These are phyloP conservation scores for Glaciozyma antarctica DNA, from an alignment of 768 basidiomycete species.

Conservation along the genomic window DNA sequence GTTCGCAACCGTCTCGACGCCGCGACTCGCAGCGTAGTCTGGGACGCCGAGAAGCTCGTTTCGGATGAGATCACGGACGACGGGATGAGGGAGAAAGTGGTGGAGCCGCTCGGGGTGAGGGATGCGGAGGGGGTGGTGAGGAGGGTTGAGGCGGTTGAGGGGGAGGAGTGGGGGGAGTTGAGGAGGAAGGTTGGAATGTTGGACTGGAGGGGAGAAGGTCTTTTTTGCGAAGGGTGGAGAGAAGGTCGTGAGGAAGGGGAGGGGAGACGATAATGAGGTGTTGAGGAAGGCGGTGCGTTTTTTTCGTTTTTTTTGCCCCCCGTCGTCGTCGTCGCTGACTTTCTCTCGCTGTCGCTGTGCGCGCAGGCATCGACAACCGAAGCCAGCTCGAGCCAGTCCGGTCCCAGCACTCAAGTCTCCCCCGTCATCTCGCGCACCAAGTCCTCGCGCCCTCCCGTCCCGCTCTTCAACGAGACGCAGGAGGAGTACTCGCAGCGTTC, in stretches of 20 bases:
- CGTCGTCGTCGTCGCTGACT: background rate
- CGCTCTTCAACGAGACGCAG: constrained; percentile 10
- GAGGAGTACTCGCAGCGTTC: constrained; percentile 4
- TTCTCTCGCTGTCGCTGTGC: too few species aligned
- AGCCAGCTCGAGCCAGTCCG: background rate
- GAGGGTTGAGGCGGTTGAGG: constrained; percentile 31
- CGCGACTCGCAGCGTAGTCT: constrained; percentile 40
- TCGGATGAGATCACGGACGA: constrained; percentile 46
- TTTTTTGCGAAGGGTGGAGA: background rate
- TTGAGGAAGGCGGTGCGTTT: background rate
- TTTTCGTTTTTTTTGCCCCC: background rate
- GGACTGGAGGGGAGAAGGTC: background rate
- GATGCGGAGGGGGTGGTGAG: constrained; percentile 55
- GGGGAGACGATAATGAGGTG: background rate
- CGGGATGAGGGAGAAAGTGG: constrained; percentile 56
- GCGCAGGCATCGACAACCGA: background rate
- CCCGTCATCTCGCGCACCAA: constrained; percentile 22
- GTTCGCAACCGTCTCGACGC: constrained; percentile 49
- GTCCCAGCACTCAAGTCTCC: constrained; percentile 17
- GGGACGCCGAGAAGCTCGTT: constrained; percentile 40
- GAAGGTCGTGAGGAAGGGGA: background rate
- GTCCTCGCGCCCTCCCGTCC: constrained; percentile 15
- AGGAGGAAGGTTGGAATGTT: background rate
- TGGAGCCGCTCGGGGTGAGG: background rate
- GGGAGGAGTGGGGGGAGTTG: background rate